phyloP scores from a whole-genome alignment of 371 early-diverging fungal genomes.

The Smittium mucronatum region DNA sequence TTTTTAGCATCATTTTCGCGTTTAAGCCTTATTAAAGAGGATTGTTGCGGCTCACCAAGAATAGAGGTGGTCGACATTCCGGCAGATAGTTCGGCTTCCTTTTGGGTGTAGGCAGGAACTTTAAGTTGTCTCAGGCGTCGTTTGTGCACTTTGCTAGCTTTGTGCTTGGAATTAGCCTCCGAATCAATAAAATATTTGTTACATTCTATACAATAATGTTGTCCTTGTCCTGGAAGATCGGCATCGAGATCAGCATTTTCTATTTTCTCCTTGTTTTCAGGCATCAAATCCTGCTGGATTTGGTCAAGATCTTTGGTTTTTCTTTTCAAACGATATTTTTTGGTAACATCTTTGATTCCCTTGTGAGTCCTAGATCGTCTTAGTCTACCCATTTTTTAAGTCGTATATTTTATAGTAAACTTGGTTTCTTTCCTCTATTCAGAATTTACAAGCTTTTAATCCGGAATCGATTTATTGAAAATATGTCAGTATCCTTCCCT shows the following conservation, averaged over 20 bases:
- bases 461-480: too few relatives aligned
- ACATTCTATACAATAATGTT: constrained; percentile 80
- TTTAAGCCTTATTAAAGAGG: neutral
- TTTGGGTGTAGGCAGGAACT: constrained; percentile 75
- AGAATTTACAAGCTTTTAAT: too few relatives aligned
- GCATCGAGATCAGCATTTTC: constrained; percentile 51
- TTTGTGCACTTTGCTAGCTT: constrained; percentile 60
- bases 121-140: constrained; percentile 58
- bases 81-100: constrained; percentile 72
- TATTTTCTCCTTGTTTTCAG: constrained; percentile 48
- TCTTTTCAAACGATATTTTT: constrained; percentile 34
- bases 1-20: neutral
- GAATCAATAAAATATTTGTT: constrained; percentile 37
- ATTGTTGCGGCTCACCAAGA: constrained; percentile 9
- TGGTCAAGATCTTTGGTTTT: constrained; percentile 81
- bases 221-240: constrained; percentile 81
- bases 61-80: constrained; percentile 39
- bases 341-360: constrained; percentile 39
- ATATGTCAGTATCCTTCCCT: too few relatives aligned
- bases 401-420: too few relatives aligned
- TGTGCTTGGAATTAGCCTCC: constrained; percentile 38
- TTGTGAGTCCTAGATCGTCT: constrained; percentile 56
- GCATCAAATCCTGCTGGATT: constrained; percentile 68
- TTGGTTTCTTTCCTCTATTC: too few relatives aligned
- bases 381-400: constrained; percentile 45